These are phyloP conservation scores for Candida gigantensis DNA, from an alignment of 1,139 yeast genomes.

Conservation along the genomic window DNA sequence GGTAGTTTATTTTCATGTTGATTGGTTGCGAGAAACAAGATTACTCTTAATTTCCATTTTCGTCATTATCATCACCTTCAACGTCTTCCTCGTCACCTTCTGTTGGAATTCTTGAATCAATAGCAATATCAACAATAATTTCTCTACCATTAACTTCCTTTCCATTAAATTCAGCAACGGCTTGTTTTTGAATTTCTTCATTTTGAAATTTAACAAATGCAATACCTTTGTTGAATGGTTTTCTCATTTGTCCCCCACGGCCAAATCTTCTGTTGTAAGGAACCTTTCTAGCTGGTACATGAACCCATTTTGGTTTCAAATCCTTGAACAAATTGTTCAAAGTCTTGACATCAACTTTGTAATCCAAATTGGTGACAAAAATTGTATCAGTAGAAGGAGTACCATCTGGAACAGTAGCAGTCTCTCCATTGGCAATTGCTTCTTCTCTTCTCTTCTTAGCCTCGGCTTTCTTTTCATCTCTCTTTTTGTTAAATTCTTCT, in stretches of 20 bases:
- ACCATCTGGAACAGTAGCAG: constrained; percentile 45
- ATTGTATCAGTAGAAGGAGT: constrained; percentile 55
- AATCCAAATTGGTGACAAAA: constrained; percentile 60
- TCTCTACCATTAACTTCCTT: constrained; percentile 53
- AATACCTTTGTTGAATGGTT: constrained; percentile 59
- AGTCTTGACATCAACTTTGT: constrained; percentile 45
- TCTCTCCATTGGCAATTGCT: constrained; percentile 15
- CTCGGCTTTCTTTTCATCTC: constrained; percentile 21
- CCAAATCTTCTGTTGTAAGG: constrained; percentile 44
- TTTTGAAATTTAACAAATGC: constrained; percentile 58
- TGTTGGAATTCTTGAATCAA: constrained; percentile 44
- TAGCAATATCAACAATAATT: constrained; percentile 57
- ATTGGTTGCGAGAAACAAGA: too few relatives aligned
- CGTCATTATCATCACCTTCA: too few relatives aligned
- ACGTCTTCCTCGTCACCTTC: constrained; percentile 14
- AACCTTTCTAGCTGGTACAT: constrained; percentile 53
- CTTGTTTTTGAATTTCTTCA: constrained; percentile 50
- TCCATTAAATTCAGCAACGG: constrained; percentile 55
- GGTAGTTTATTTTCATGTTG: too few relatives aligned
- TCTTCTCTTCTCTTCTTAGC: constrained; percentile 18
- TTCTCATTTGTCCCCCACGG: constrained; percentile 24
- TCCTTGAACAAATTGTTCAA: constrained; percentile 47
- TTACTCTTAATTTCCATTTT: too few relatives aligned
- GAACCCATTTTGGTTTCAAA: constrained; percentile 54
- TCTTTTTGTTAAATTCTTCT: constrained; percentile 26